Evolutionary conservation across 1,139 yeast genomes (phyloP).

Genomic region (Groenewaldozyma sp.): DNA sequence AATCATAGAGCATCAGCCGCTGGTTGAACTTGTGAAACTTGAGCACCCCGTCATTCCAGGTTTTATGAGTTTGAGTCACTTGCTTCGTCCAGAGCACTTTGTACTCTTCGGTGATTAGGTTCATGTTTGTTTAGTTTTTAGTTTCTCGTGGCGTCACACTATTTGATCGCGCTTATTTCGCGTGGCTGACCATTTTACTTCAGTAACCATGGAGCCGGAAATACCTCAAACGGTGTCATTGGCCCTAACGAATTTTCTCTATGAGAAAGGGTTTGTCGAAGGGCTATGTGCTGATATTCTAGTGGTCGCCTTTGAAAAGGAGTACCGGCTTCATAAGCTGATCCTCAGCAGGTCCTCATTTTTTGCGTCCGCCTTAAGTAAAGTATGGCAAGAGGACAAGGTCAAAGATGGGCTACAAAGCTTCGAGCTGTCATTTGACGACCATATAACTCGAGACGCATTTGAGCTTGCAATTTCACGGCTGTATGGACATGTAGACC

Average conservation of each 20-base stretch:
- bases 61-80: constrained; percentile 41
- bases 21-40: constrained; percentile 41
- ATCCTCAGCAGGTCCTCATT: constrained; percentile 40
- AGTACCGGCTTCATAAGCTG: constrained; percentile 37
- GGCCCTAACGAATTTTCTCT: constrained; percentile 28
- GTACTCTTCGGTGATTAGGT: too few species aligned
- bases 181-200: too few species aligned
- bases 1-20: constrained; percentile 38
- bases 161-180: too few species aligned
- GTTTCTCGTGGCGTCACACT: too few species aligned
- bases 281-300: constrained; percentile 44
- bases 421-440: constrained; percentile 32
- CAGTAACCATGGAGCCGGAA: too few species aligned
- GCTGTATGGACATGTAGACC: constrained; percentile 36
- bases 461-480: constrained; percentile 39
- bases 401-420: constrained; percentile 8
- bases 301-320: constrained; percentile 36
- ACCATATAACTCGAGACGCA: constrained; percentile 35
- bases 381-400: constrained; percentile 30
- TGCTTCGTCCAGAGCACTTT: constrained; percentile 38
- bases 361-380: constrained; percentile 37
- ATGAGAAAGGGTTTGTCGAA: constrained; percentile 33
- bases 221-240: constrained; percentile 7
- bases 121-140: too few species aligned
- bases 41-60: constrained; percentile 48